Base-by-base conservation (phyloP, 2,329 filamentous ascomycete genomes). In the Coniochaeta pulveracea region DNA sequence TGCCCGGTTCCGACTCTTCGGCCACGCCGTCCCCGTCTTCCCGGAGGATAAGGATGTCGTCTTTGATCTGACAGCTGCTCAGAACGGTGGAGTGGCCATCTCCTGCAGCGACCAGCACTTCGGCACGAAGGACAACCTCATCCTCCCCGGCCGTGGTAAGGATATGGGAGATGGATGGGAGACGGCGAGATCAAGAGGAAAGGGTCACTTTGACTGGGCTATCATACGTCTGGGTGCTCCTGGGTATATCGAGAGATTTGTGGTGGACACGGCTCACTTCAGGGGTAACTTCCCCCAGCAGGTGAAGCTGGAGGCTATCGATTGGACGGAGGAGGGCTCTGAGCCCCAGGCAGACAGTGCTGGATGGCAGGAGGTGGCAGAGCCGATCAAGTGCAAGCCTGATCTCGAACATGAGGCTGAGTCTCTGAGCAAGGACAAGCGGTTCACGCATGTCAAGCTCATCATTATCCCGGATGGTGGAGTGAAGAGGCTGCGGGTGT, bases 381-480 rank as follows among this genome's bases (percentile, higher is more conserved):
- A 63, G 37, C 69, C 79, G 10, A 76, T 72, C 59, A 80, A 76
- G 57, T 80, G 76, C 38, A 76, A 76, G 2, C 77, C 83, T 12
- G 82, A 89, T 51, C 63, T 65, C 46, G 81, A 86, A 59, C 80
- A 85, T 51, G 67, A 71, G 41, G 83, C 80, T 50, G 60, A 57
- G 19, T 69, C 62, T 34, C 47, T 64, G 37, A 61, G 74, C 12
- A 61, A 66, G 43, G 72, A 74, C 23, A 67, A 64, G 50, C 60
- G 64, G 3, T 82, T 85, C 48, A 85, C 81, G 10, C 86, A 91
- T 58, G 76, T 88, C 15, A 95, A 93, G 69, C 64, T 96, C 52
- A 82, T 85, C 21, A 91, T 95, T 52, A 85, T 94, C 45, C 89
- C 89, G 0, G 88, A 96, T 56, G 88, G 89, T 21, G 88, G 89